Base-by-base conservation (phyloP, 345 rosid species). In the Carallia pectinifolia region DNA sequence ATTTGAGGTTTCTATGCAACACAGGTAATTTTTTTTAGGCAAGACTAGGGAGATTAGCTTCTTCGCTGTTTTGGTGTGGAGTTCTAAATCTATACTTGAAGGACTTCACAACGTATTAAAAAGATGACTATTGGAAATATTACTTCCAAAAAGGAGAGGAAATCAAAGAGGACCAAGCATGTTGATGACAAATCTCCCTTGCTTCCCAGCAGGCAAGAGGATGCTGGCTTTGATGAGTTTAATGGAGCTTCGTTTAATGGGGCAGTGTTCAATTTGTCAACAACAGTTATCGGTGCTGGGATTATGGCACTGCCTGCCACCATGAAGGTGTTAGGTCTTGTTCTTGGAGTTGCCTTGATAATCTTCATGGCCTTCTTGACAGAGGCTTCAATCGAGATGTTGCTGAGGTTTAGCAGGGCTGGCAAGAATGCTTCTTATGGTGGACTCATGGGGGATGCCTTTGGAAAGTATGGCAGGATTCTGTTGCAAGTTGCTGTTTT, bases 251-350 rank as follows among this genome's bases (percentile, higher is more conserved):
- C 96, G 4, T 90, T 89, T 61, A 75, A 70, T 13, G 97, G 97
- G 54, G 93, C 93, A 1, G 98, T 93, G 39, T 85, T 89, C 69
- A 93, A 90, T 74, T 84, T 93, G 53, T 79, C 96, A 13, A 93
- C 96, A 4, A 90, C 96, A 2, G 77, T 90, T 56, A 84, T 89
- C 66, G 97, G 97, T 63, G 96, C 96, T 47, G 98, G 97, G 27
- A 89, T 94, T 66, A 94, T 94, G 98, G 90, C 98, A 61, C 74
- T 94, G 73, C 97, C 98, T 36, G 97, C 96, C 2, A 86, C 94
- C 19, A 85, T 91, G 95, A 94, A 88, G 75, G 90, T 88, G 62
- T 79, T 94, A 27, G 96, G 95, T 19, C 85, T 94, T 55, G 47
- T 80, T 16, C 88, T 84, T 56, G 97, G 97, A 40, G 66, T 89